Evolutionary conservation across 352 stramenopile species (phyloP), one percentile per base, ranked within the genome.

Genomic region (Globisporangium uncinulatum): DNA sequence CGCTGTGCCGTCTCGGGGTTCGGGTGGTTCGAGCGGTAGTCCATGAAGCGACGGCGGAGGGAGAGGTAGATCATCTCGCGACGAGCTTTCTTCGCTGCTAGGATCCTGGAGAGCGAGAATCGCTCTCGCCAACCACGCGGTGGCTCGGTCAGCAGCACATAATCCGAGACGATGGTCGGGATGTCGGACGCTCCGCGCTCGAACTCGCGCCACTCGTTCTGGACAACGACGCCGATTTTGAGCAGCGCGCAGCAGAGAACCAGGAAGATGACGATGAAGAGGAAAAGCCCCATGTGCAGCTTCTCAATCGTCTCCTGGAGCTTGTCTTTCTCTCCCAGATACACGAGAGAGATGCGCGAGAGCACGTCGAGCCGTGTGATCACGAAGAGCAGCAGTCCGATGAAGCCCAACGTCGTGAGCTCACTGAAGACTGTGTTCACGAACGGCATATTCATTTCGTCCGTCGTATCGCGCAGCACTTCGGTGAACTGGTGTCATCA

Each of bases 211-310:
- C 79, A 88, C 52, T 91, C 78, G 44, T 73, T 65, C 56, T 91
- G 81, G 43, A 85, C 78, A 45, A 74, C 37, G 51, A 76, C 74
- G 8, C 81, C 78, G n/a, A 89, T 70, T n/a, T 73, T 75, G 36
- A 91, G 69, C 32, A 89, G 59, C 2, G 63, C 72, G 15, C 73
- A 70, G 62, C 81, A 89, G 15, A 91, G 68, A 34, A 87, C 67
- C 34, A 91, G 68, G 62, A 91, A 91, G 63, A 89, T 87, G 62
- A 89, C 57, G 51, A 91, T 82, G 63, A 91, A 91, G 55, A 89
- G 73, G 61, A 91, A 91, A n/a, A 91, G 66, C 4, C 70, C 78
- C 78, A 91, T 87, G 52, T 91, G 80, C n/a, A 91, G 67, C 59
- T 73, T 63, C 44, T 91, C 80, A 52, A 91, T 83, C 49, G 79